These are phyloP conservation scores for Ophiocordyceps polyrhachis-furcata DNA, from an alignment of 2,329 filamentous ascomycete genomes.

Conservation along the genomic window DNA sequence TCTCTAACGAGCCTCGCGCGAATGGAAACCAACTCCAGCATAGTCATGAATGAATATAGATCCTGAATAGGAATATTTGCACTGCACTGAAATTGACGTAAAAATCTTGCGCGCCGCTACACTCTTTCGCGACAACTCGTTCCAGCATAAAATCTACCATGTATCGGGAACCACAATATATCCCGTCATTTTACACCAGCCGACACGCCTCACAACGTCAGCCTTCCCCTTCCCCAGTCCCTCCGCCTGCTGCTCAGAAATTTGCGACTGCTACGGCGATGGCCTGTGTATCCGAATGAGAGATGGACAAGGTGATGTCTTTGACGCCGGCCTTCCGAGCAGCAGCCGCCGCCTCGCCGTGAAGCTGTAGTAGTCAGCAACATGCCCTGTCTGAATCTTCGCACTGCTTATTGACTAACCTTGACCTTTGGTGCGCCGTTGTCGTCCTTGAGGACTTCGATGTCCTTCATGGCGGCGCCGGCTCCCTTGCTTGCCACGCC, in stretches of 20 bases:
- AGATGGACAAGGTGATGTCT: conserved; percentile 81
- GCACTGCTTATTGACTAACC: conserved; percentile 35
- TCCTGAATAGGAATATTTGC: too few species aligned
- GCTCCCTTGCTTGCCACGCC: conserved; percentile 75
- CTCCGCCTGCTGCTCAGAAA: conserved; percentile 30
- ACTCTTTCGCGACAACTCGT: background rate
- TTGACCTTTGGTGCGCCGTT: conserved; percentile 68
- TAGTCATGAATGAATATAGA: too few species aligned
- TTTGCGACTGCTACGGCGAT: conserved; percentile 83
- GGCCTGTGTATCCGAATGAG: conserved; percentile 84
- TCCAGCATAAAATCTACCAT: background rate
- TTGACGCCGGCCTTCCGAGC: conserved; percentile 80
- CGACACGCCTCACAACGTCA: background rate
- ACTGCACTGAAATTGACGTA: background rate
- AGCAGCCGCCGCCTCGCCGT: conserved; percentile 64
- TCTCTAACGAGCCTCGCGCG: too few species aligned
- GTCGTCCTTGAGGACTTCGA: conserved; percentile 72
- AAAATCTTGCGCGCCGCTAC: background rate
- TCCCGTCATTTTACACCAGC: background rate
- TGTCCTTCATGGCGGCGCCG: conserved; percentile 79
- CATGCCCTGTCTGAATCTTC: background rate
- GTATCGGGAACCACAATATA: too few species aligned
- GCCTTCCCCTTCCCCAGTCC: background rate
- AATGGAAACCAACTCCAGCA: too few species aligned
- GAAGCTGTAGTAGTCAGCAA: conserved; percentile 43